Base-by-base conservation (phyloP, 2,329 filamentous ascomycete species). In the Bipolaris sorokiniana region DNA sequence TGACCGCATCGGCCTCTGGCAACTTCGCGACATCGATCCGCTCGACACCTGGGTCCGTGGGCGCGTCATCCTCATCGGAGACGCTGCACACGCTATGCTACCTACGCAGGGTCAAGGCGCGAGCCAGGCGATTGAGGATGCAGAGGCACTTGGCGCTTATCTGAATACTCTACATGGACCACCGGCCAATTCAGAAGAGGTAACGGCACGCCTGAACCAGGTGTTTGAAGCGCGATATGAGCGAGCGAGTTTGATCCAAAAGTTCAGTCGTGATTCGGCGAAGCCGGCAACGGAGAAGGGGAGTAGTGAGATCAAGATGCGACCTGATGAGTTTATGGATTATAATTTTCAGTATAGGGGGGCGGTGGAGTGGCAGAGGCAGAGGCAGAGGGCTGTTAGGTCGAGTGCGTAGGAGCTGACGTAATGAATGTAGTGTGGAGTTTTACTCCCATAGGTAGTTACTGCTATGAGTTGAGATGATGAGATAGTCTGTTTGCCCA, bases 41-140 rank as follows among this genome's bases (percentile, higher is more conserved):
- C 51, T 81, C n/a, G 54, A 62, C 2, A 75, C 62, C 1, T 85
- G 82, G 82, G 70, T 74, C 13, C 69, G 73, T 2, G 75, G 81
- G 13, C 75, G 82, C 0, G 78, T 84, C 2, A 76, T 86, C 5
- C 70, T 87, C 2, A 73, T 86, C 5, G 84, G 84, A 7, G 84
- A 87, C 67, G 51, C 51, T 1, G 51, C 51, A 15, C 84, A 86
- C 69, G 83, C 84, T 0, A 76, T 86, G 56, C 79, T 82, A 1
- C 79, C 84, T 1, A 81, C 79, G 7, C 80, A 81, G 1, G 83
- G 83, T 2, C 84, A 86, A 67, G 84, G 84, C 0, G 79, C 81
- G 1, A 82, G 80, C 5, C 83, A 86, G 69, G 82, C 82, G 0
- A 69, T 86, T 15, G 51, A 54, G 7, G 84, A 86, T 68, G 79